A percentile compares a stretch with the other conserved stretches of the same genome.
phyloP scores from a whole-genome alignment of 495 filamentous ascomycete species.

The Halenospora varia region DNA sequence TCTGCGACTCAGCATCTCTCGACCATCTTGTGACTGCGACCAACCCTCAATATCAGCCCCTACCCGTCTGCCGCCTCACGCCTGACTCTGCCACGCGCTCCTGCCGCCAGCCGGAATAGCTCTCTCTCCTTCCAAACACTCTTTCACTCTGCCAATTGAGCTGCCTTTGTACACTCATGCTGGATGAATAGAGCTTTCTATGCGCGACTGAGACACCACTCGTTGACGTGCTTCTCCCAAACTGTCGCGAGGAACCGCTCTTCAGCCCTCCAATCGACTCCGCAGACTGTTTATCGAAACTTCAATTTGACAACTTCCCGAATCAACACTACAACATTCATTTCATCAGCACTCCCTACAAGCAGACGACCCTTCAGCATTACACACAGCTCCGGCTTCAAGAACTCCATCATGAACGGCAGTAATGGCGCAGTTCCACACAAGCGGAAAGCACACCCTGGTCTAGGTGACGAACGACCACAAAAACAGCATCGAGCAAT shows the following conservation, averaged over 20 bases:
- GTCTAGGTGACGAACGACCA: constrained; percentile 35
- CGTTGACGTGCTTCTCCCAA: constrained; percentile 22
- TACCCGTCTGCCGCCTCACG: neutral
- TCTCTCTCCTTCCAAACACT: neutral
- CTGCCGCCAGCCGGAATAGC: neutral
- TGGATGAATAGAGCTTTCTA: constrained; percentile 25
- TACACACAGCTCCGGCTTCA: neutral
- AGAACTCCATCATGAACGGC: constrained; percentile 20
- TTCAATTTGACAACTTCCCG: neutral
- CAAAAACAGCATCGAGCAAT: constrained; percentile 44
- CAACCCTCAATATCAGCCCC: neutral
- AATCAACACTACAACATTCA: neutral
- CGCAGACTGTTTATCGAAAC: neutral
- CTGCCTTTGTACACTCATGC: constrained; percentile 2
- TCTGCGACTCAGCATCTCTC: neutral
- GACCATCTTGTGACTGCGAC: neutral
- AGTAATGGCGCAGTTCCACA: constrained; percentile 41
- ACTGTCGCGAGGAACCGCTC: constrained; percentile 10
- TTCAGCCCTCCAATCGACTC: constrained; percentile 2
- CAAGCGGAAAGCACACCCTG: constrained; percentile 45
- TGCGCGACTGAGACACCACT: constrained; percentile 27
- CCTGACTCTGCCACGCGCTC: neutral
- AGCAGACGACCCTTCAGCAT: constrained; percentile 1
- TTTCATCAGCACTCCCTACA: neutral
- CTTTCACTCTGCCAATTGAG: neutral